Base-by-base conservation (phyloP, 495 filamentous ascomycete species). In the Daldinia decipiens region DNA sequence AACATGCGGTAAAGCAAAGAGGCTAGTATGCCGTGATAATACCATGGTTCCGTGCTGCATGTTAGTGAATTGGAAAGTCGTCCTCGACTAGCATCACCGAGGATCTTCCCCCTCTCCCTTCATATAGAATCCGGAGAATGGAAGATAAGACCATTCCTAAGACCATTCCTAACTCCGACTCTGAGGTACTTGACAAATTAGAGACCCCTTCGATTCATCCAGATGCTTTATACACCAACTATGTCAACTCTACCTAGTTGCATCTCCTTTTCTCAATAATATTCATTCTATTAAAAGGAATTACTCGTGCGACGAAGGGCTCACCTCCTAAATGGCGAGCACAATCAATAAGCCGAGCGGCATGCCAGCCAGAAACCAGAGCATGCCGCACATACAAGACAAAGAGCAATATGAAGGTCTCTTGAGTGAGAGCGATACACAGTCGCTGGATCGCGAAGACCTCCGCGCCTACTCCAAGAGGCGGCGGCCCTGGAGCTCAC, bases 371-470 rank as follows among this genome's bases (percentile, higher is more conserved):
- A 47, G 43, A n/a, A 24, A 2, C 7, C 19, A 47, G 19, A 47
- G 19, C 19, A 47, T 1, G 17, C 2, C 43, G 43, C 43, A 47
- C 1, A 24, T 24, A 36, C 43, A 52, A 4, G 15, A 51, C 17
- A 52, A 61, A 27, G 59, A 61, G n/a, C 59, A 61, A 51, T 61
- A 61, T 24, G 43, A 61, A 15, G 50, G 43, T 52, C 59, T 61
- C 40, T 27, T 61, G 11, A 61, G 9, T 11, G 59, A 61, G 31
- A 47, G 43, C 19, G 43, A 61, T 15, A 61, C 43, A 5, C 59
- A 38, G 6, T 47, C 43, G 31, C 43, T 52, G 5, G 29, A 52
- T 47, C 45, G 50, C 36, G 43, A 61, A 21, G 31, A 52, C 9
- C 39, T 27, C 45, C 29, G 13, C 17, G 19, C 59, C 17, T 34